Conservation (phyloP, 2,329 filamentous ascomycete species). For the Pseudonectria foliicola region DNA sequence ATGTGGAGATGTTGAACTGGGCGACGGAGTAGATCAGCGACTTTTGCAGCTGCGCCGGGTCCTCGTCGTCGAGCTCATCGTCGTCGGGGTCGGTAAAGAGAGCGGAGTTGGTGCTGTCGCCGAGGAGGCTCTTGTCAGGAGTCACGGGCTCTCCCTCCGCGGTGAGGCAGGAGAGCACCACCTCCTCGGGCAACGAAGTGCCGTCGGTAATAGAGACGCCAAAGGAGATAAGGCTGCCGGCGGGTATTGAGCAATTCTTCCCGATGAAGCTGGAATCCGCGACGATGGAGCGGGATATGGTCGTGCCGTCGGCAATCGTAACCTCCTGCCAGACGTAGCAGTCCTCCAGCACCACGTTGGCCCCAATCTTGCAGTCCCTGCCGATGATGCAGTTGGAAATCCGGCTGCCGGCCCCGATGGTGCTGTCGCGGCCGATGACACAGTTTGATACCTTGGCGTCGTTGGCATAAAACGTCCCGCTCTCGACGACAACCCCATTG, state of each 20-base stretch:
- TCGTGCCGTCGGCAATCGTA: constrained; percentile 66
- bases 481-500: constrained; percentile 69
- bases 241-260: constrained; percentile 58
- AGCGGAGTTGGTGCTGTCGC: constrained; percentile 43
- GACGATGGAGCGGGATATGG: constrained; percentile 66
- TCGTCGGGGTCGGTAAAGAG: constrained; percentile 39
- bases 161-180: constrained; percentile 29
- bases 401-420: constrained; percentile 62
- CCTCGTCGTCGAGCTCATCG: constrained; percentile 43
- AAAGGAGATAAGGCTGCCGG: constrained; percentile 73
- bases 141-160: constrained; percentile 30
- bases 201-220: constrained; percentile 65
- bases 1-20: constrained; percentile 45
- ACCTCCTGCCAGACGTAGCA: constrained; percentile 86
- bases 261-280: constrained; percentile 68
- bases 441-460: constrained; percentile 65
- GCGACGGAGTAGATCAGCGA: constrained; percentile 49
- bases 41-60: constrained; percentile 46
- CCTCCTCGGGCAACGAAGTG: constrained; percentile 34
- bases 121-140: constrained; percentile 40
- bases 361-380: constrained; percentile 77
- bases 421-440: constrained; percentile 70
- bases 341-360: constrained; percentile 69
- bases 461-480: constrained; percentile 65
- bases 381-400: constrained; percentile 77